phyloP scores from a whole-genome alignment of 2,329 filamentous ascomycete species.

The Akanthomyces uredinophilus region DNA sequence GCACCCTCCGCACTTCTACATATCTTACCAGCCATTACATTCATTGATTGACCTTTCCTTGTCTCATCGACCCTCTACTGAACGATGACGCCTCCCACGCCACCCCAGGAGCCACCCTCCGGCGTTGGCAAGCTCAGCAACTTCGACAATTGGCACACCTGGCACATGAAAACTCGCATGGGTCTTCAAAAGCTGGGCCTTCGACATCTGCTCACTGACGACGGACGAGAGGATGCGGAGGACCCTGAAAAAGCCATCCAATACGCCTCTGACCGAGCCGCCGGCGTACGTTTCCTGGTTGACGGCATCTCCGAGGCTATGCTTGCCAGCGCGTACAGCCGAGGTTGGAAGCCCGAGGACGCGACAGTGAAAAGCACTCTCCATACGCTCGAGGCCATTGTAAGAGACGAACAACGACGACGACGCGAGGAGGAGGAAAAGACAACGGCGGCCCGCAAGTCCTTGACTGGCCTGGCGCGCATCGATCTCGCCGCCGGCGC shows the following conservation, averaged over 20 bases:
- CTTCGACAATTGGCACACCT: constrained; percentile 1
- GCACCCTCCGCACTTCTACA: not conserved
- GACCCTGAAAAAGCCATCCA: not conserved
- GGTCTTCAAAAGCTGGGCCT: not conserved
- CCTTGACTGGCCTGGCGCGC: not conserved
- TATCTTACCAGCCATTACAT: too few species aligned
- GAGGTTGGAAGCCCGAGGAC: not conserved
- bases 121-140: not conserved
- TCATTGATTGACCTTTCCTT: too few species aligned
- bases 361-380: not conserved
- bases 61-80: too few species aligned
- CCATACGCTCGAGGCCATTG: not conserved
- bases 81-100: not conserved
- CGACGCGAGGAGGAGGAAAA: not conserved
- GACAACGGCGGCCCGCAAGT: not conserved
- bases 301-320: not conserved
- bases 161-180: not conserved
- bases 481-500: not conserved
- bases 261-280: not conserved
- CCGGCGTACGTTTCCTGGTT: not conserved
- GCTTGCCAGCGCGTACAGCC: not conserved
- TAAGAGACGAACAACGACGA: not conserved
- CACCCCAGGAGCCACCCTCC: not conserved
- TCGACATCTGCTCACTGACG: not conserved
- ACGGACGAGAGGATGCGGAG: not conserved